Percentiles rank a stretch among this genome's conserved stretches.
phyloP scores from a whole-genome alignment of 768 basidiomycete species.

The Podaxis sp. region DNA sequence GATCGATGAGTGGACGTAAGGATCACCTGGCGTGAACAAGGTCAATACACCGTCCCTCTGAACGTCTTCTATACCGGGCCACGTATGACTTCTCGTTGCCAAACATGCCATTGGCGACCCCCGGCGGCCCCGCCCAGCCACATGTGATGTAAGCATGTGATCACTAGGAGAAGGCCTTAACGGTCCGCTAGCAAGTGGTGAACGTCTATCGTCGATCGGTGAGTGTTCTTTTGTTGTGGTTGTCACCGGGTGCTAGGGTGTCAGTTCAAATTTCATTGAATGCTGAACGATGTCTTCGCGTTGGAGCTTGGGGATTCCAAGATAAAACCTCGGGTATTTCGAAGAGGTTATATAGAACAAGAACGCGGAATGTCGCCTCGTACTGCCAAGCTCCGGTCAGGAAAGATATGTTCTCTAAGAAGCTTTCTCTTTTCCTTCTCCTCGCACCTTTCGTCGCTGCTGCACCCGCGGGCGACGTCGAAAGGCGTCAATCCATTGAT shows the following conservation, averaged over 20 bases:
- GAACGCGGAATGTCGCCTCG: neutral
- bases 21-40: neutral
- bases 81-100: neutral
- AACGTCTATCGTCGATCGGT: neutral
- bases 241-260: neutral
- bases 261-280: neutral
- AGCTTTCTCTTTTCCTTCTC: slow-evolving; percentile 28
- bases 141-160: slow-evolving; percentile 14
- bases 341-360: neutral
- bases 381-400: neutral
- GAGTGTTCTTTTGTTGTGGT: neutral
- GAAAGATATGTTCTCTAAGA: slow-evolving; percentile 23
- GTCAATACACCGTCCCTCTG: neutral
- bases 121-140: neutral
- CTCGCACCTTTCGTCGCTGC: slow-evolving; percentile 30
- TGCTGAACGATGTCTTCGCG: neutral
- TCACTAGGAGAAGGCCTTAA: neutral
- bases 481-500: slow-evolving; percentile 32
- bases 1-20: neutral
- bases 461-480: slow-evolving; percentile 29
- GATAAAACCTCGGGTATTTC: slow-evolving; percentile 12
- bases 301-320: slow-evolving; percentile 1
- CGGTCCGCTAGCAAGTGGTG: slow-evolving; percentile 2
- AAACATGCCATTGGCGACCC: neutral
- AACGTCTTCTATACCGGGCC: neutral